Base-by-base conservation (phyloP, 768 basidiomycete genomes). In the Pulveroboletus sp. region DNA sequence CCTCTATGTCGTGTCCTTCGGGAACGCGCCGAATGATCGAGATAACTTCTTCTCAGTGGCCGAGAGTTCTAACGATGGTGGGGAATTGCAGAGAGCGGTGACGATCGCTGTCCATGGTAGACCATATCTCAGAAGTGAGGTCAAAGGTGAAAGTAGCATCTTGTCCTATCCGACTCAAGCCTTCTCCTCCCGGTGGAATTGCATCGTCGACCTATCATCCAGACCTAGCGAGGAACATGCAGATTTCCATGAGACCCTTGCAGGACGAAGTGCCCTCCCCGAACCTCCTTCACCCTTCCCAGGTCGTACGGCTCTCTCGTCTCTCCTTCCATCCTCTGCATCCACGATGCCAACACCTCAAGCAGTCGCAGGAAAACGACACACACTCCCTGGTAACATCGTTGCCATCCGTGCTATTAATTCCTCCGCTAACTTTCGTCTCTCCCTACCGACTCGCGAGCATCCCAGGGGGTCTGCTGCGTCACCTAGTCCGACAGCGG, bases 131-230 rank as follows among this genome's bases (percentile, higher is more conserved):
- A 46, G 69, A 5, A 52, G 62, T 17, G 58, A 59, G 33, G 57
- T 26, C 36, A 56, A 55, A 8, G 54, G 46, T 37, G 57, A 53
- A 43, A 57, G 60, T 28, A 40, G 57, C 5, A 21, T 31, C 32
- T 21, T 62, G 7, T 55, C 63, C 1, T 89, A 83, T 57, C 90
- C 87, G 0, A 90, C 93, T 8, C 72, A 70, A 11, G 74, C 81
- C 0, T 96, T 93, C 66, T 80, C 83, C 0, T 93, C 93, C 1
- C 74, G 85, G 28, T 96, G 93, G 93, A 95, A 91, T 56, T 93
- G 91, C 57, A 73, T 89, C 2, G 80, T 96, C 17, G 90, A 94
- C 64, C 74, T 96, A n/a, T 70, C 78, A 2, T 60, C 76, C 3
- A 66, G 59, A 43, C 58, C 57, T 18, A 56, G 30, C 30, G 56